These are phyloP conservation scores for Geum urbanum DNA, from an alignment of 306 rosid species.

Conservation along the genomic window DNA sequence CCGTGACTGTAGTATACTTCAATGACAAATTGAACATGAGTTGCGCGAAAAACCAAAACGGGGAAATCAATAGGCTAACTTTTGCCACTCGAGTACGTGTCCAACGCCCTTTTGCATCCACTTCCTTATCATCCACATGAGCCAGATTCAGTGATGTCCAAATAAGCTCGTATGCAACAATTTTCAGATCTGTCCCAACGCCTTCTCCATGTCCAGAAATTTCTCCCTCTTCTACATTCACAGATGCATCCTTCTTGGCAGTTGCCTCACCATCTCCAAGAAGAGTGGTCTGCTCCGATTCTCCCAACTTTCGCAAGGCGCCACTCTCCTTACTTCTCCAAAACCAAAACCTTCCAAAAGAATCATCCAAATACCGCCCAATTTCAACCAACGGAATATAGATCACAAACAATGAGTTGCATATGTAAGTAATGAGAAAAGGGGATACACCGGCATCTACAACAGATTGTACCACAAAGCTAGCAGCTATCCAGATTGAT, in stretches of 20 bases:
- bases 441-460: constrained; percentile 92
- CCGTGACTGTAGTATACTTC: constrained; percentile 95
- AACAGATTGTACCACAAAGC: constrained; percentile 94
- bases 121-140: constrained; percentile 28
- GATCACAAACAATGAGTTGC: constrained; percentile 87
- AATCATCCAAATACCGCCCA: constrained; percentile 69
- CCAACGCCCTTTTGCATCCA: constrained; percentile 90
- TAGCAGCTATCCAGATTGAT: constrained; percentile 96
- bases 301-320: constrained; percentile 30
- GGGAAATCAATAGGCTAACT: constrained; percentile 83
- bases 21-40: constrained; percentile 83
- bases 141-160: constrained; percentile 21
- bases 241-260: constrained; percentile 25
- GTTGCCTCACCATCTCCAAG: constrained; percentile 39
- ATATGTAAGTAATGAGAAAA: constrained; percentile 78
- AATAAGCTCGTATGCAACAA: constrained; percentile 13
- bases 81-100: constrained; percentile 72
- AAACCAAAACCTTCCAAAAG: constrained; percentile 46
- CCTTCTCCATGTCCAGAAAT: constrained; percentile 22
- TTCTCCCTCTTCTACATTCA: constrained; percentile 36
- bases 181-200: constrained; percentile 15
- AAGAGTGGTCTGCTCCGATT: constrained; percentile 65
- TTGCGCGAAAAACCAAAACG: constrained; percentile 93
- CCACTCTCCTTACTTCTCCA: constrained; percentile 44
- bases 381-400: constrained; percentile 83